Conservation (phyloP, 306 rosid genomes). For the Trichosanthes truncata region DNA sequence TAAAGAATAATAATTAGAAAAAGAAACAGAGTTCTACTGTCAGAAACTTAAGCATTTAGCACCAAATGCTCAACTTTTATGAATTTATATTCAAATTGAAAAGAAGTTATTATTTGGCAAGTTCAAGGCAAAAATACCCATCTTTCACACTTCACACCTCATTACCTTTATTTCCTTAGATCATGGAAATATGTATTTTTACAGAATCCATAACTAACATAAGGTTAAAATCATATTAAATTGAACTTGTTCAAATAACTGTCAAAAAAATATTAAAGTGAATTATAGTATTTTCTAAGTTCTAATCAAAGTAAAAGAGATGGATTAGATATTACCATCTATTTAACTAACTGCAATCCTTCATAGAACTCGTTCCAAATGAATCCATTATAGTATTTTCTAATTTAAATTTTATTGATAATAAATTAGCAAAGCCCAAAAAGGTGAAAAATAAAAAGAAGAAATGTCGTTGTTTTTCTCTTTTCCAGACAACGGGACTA, state of each 20-base stretch:
- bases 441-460: neutral
- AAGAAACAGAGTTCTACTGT: neutral
- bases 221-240: neutral
- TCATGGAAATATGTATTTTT: neutral
- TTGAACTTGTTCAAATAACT: neutral
- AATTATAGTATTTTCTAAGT: neutral
- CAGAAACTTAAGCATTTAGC: neutral
- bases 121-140: neutral
- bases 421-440: neutral
- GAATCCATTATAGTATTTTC: neutral
- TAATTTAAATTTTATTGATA: neutral
- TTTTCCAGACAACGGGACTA: neutral
- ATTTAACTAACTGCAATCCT: neutral
- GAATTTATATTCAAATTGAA: neutral
- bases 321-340: neutral
- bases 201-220: neutral
- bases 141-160: neutral
- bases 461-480: neutral
- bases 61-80: neutral
- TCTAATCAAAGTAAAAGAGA: neutral
- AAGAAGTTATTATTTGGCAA: neutral
- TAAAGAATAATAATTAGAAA: neutral
- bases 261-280: neutral
- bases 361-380: neutral
- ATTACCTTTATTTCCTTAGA: neutral